Evolutionary conservation across 192 early-diverging fungal species (phyloP).

Genomic region (Coemansia sp.): DNA sequence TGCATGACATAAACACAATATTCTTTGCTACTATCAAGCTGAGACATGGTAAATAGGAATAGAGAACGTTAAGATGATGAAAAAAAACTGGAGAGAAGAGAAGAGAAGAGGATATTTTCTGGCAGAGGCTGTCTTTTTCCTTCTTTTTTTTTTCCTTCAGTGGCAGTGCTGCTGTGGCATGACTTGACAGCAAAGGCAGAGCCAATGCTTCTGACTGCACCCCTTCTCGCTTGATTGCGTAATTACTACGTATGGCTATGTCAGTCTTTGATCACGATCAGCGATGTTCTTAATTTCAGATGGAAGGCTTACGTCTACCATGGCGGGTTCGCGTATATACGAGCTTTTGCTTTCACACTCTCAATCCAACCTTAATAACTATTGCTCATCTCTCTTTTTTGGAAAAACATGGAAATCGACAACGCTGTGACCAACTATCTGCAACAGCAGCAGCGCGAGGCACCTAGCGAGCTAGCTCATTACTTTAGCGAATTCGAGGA

Average conservation of each 20-base stretch:
- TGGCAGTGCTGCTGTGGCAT: neutral
- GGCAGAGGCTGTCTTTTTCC: neutral
- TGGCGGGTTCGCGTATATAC: neutral
- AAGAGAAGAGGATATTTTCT: neutral
- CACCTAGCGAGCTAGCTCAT: slow-evolving; percentile 67
- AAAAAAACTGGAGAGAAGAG: neutral
- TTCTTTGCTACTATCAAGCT: neutral
- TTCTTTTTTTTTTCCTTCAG: too few relatives aligned
- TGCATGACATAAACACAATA: neutral
- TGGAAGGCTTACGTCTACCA: neutral
- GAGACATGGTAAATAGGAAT: neutral
- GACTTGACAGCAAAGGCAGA: too few relatives aligned
- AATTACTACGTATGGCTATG: too few relatives aligned
- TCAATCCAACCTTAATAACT: neutral
- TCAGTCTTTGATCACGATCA: neutral
- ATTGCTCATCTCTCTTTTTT: neutral
- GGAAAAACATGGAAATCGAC: slow-evolving; percentile 68
- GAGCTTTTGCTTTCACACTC: neutral
- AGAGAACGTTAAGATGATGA: neutral
- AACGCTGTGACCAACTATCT: slow-evolving; percentile 75
- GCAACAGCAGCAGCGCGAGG: slow-evolving; percentile 63
- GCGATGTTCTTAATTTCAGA: neutral
- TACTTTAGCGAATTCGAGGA: slow-evolving; percentile 87
- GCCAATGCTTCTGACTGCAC: neutral
- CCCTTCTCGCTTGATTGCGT: too few relatives aligned